Evolutionary conservation across 805 yeast genomes (phyloP).

Genomic region (Candida bentonensis): DNA sequence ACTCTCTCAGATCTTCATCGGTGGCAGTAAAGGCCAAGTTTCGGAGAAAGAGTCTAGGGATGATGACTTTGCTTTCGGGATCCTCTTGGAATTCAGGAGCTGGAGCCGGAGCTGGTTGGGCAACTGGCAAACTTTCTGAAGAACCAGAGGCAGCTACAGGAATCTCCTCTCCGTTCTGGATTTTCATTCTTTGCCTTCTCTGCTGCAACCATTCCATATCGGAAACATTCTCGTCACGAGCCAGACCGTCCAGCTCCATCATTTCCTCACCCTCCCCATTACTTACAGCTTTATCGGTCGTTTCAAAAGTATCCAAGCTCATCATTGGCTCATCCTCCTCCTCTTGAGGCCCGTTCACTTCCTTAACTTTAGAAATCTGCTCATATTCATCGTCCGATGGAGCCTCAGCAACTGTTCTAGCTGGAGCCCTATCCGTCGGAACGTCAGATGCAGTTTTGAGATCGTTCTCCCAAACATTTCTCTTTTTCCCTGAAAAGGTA

Average conservation of each 20-base stretch:
- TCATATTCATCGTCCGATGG: constrained; percentile 25
- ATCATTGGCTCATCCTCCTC: constrained; percentile 38
- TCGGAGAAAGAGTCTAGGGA: constrained; percentile 67
- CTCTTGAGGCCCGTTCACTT: constrained; percentile 11
- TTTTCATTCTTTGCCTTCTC: constrained; percentile 59
- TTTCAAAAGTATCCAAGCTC: constrained; percentile 22
- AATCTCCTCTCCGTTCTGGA: constrained; percentile 15
- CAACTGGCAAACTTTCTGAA: constrained; percentile 6
- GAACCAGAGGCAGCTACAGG: background rate
- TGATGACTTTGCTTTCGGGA: constrained; percentile 35
- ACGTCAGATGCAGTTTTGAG: background rate
- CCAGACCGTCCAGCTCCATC: constrained; percentile 17
- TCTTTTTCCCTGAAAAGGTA: constrained; percentile 14
- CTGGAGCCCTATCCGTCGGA: constrained; percentile 14
- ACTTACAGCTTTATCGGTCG: constrained; percentile 12
- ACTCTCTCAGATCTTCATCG: constrained; percentile 58
- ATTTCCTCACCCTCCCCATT: constrained; percentile 5
- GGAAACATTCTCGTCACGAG: constrained; percentile 39
- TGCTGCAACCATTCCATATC: constrained; percentile 81
- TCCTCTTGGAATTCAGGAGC: constrained; percentile 24
- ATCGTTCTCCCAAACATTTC: constrained; percentile 1
- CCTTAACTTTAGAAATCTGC: constrained; percentile 15
- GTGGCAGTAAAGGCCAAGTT: constrained; percentile 69
- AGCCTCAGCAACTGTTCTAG: constrained; percentile 7
- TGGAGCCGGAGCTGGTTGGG: constrained; percentile 3